These are phyloP conservation scores for Aspergillus sp. DNA, from an alignment of 2,329 filamentous ascomycete species.

Conservation along the genomic window DNA sequence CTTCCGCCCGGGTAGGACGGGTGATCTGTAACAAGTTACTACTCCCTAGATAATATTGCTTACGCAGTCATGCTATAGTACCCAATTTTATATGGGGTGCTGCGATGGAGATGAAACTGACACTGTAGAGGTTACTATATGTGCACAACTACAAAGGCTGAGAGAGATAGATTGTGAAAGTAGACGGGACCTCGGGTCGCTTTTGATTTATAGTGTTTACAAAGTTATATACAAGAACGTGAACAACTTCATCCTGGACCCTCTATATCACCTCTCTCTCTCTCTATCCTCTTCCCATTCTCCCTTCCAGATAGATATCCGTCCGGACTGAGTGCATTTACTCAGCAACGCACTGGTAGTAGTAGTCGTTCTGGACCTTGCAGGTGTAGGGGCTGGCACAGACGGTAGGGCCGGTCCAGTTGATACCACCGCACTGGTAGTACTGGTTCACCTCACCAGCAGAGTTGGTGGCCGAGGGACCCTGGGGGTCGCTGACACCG, in stretches of 20 bases:
- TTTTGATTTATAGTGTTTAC: conserved; percentile 1
- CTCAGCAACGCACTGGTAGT: conserved; percentile 38
- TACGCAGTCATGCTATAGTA: too few species aligned
- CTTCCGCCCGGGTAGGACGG: too few species aligned
- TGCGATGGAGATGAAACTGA: too few species aligned
- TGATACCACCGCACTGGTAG: conserved; percentile 41
- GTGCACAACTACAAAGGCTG: too few species aligned
- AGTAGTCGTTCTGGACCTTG: conserved; percentile 39
- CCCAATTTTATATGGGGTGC: neutral
- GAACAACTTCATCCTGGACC: neutral
- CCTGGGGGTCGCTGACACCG: conserved; percentile 12
- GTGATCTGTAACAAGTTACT: too few species aligned
- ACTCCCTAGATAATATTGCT: too few species aligned
- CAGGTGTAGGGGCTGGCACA: conserved; percentile 39
- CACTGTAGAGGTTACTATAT: too few species aligned
- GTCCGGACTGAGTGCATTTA: neutral
- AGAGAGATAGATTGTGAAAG: neutral
- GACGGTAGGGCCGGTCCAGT: conserved; percentile 38
- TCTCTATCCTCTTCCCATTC: too few species aligned
- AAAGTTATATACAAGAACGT: conserved; percentile 9
- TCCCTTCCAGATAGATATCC: too few species aligned
- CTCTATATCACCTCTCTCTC: neutral
- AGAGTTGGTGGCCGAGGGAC: conserved; percentile 4
- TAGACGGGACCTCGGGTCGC: neutral
- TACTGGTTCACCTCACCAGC: conserved; percentile 23